Percentiles rank a stretch among this genome's conserved stretches.
phyloP scores from a whole-genome alignment of 257 asterid species.

The Pogostemon cablin region DNA sequence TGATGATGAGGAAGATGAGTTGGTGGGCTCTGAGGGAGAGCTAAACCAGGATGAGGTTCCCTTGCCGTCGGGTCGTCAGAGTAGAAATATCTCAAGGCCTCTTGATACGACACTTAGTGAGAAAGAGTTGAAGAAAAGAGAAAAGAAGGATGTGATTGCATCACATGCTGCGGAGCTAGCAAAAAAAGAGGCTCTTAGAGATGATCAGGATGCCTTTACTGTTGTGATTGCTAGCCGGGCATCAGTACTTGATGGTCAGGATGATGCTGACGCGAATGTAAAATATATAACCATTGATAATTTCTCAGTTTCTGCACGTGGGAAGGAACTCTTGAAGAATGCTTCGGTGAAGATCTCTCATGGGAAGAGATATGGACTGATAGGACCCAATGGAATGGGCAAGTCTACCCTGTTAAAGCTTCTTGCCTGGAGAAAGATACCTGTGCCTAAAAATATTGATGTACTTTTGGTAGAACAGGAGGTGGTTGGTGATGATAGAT shows the following conservation, averaged over 20 bases:
- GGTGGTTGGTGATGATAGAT: constrained; percentile 59
- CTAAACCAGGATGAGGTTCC: constrained; percentile 35
- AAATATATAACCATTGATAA: constrained; percentile 65
- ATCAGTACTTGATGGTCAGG: constrained; percentile 66
- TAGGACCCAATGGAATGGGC: constrained; percentile 80
- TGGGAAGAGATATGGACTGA: constrained; percentile 73
- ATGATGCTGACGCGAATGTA: constrained; percentile 75
- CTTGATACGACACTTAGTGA: constrained; percentile 46
- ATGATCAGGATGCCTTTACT: constrained; percentile 77
- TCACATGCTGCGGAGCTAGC: constrained; percentile 56
- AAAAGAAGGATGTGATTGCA: constrained; percentile 59
- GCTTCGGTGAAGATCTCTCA: constrained; percentile 64
- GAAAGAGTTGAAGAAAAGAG: constrained; percentile 65
- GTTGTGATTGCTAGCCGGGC: constrained; percentile 68
- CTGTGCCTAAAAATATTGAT: constrained; percentile 66
- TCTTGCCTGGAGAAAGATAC: constrained; percentile 67
- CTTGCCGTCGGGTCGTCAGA: constrained; percentile 33
- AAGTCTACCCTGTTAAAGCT: constrained; percentile 71
- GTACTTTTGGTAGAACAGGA: constrained; percentile 73
- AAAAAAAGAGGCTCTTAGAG: constrained; percentile 63
- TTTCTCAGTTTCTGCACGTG: constrained; percentile 73
- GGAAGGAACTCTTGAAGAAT: constrained; percentile 66
- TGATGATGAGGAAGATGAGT: constrained; percentile 60
- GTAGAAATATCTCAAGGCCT: constrained; percentile 40
- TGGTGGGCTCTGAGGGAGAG: constrained; percentile 39